These are phyloP conservation scores for Blastobotrys raffinosifermentans DNA, from an alignment of 1,139 yeast genomes.

Conservation along the genomic window DNA sequence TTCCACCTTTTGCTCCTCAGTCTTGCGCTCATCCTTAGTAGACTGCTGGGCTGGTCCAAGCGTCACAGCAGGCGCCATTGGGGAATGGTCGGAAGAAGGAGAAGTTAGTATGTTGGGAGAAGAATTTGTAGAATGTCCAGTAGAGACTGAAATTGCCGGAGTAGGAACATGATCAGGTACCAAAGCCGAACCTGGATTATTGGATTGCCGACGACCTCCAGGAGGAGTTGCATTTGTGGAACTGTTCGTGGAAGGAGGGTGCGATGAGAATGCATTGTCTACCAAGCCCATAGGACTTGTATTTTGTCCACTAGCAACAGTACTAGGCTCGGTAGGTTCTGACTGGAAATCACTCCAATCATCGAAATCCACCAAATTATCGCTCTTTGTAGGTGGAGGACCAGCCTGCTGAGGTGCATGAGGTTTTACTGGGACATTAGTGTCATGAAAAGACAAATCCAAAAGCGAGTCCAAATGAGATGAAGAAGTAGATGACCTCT, in stretches of 20 bases:
- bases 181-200: background rate
- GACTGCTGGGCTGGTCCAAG: constrained; percentile 21
- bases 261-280: background rate
- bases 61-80: constrained; percentile 6
- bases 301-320: no score
- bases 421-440: no score
- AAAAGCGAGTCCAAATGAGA: no score
- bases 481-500: no score
- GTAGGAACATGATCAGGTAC: background rate
- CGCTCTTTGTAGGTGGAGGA: background rate
- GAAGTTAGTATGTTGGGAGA: background rate
- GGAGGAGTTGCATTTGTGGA: background rate
- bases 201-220: background rate
- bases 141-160: background rate
- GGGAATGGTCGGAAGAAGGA: background rate
- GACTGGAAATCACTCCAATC: constrained; percentile 14
- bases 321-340: background rate
- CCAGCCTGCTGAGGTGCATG: background rate
- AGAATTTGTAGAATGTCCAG: no score
- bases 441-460: no score
- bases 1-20: constrained; percentile 19
- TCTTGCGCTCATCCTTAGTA: constrained; percentile 11
- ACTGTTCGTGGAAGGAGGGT: background rate
- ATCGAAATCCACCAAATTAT: constrained; percentile 12
- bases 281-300: background rate